Evolutionary conservation across 768 basidiomycete genomes (phyloP), one percentile per base, ranked within the genome.

Genomic region (Russula foetens): DNA sequence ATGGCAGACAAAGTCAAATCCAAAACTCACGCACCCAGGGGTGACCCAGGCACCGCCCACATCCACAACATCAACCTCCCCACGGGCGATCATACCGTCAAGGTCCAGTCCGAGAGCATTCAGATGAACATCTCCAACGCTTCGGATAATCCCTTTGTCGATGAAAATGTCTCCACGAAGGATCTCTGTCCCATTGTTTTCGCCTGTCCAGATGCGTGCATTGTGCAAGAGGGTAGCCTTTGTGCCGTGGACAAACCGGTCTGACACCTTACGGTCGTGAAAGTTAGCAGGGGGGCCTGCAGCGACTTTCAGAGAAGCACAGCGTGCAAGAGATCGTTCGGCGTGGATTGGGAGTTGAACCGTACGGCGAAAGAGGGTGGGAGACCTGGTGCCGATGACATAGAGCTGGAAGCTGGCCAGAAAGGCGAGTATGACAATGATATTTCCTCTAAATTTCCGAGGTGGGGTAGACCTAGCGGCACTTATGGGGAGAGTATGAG

Each of bases 171-270:
- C 87, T 1, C 82, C 86, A 6, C 72, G 71, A 41, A 90, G 55
- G 28, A 92, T 77, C 60, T 86, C 76, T 1, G 82, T 82, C 0
- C 91, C 91, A 45, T 87, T 83, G 28, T 82, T 69, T 24, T 72
- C 69, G 8, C 91, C 90, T 1, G 91, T 94, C 92, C 92, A 95
- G 63, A 96, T 80, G 29, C 77, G 89, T 26, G 85, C 92, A 63
- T 92, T 88, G 70, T 76, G 80, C 56, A 94, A 79, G 51, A 88
- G 75, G 6, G 82, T 76, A 1, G 89, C 76, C 52, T 75, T 76
- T 3, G 90, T 88, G 3, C 84, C 86, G 2, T 74, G 74, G 9
- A 76, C 83, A 66, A 82, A 89, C 4, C 89, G 78, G 69, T 90
- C 88, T 9, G 86, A 90, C 48, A 73, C 69, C 6, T 71, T 70